Evolutionary conservation across 768 basidiomycete genomes (phyloP), one percentile per base, ranked within the genome.

Genomic region (Mycena galericulata): DNA sequence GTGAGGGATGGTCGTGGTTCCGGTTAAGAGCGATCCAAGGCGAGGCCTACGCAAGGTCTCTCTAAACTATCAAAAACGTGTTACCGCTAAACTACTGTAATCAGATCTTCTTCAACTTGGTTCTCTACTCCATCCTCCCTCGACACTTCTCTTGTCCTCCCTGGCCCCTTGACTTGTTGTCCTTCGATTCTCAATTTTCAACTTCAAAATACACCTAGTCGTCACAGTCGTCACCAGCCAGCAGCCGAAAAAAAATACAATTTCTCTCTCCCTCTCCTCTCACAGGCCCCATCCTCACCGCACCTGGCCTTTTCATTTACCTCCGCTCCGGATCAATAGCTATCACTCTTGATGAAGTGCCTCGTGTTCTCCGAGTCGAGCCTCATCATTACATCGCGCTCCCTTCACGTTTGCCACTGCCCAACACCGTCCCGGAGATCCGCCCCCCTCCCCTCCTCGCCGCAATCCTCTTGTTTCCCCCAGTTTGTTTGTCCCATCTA

Each of bases 311-410:
- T 26, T 51, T 62, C 40, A 59, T 40, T 61, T 67, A 50, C 67
- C 45, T 46, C 41, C 67, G 47, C 55, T 62, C 34, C 62, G 68
- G 61, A 68, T 68, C 60, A 63, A 40, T 43, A 8, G 36, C 41
- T 58, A 65, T 65, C 64, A 65, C 56, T 66, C 38, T 54, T 58
- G 54, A 56, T 62, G 40, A 54, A 40, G 29, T 24, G 65, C 68
- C 68, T 69, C 68, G 68, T 69, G 68, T 69, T 61, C 62, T 60
- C 57, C 62, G 22, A 56, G n/a, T 54, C n/a, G n/a, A n/a, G n/a
- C n/a, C n/a, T n/a, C 67, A 54, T 58, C 55, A 62, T 56, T 58
- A 36, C 56, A 53, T 38, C 50, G 27, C 40, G 11, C 30, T 36
- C 54, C 34, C 55, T 50, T 58, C 45, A 53, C 53, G 43, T 22